These are phyloP conservation scores for Aspergillus nomiae DNA, from an alignment of 2,329 filamentous ascomycete genomes.

Conservation along the genomic window DNA sequence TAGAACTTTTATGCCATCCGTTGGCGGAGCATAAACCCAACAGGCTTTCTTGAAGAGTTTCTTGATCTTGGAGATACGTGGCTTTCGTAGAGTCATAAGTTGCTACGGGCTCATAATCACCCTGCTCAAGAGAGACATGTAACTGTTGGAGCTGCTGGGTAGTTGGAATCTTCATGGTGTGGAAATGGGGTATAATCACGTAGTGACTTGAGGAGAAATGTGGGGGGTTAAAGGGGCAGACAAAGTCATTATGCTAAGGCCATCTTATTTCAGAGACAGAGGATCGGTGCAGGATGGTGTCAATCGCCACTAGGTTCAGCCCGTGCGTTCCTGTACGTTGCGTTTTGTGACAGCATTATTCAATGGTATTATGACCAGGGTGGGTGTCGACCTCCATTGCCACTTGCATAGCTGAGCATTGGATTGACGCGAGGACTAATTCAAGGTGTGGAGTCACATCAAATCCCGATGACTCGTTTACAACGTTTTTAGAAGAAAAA, in stretches of 20 bases:
- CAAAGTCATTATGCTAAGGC: neutral
- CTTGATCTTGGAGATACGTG: neutral
- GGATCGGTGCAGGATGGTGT: no score
- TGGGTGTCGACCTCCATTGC: no score
- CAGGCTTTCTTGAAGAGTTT: neutral
- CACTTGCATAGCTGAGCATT: no score
- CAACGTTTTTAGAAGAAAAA: no score
- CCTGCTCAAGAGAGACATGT: neutral
- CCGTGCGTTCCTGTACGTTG: no score
- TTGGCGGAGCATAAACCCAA: conserved; percentile 1
- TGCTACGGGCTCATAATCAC: neutral
- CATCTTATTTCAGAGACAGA: neutral
- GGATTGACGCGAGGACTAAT: no score
- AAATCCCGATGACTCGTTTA: no score
- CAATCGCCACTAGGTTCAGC: neutral
- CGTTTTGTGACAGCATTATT: no score
- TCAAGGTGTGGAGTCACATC: no score
- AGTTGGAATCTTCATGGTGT: neutral
- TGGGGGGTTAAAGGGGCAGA: neutral
- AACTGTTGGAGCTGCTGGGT: neutral
- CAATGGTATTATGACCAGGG: no score
- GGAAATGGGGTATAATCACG: neutral
- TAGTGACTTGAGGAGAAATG: neutral
- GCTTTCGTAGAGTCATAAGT: neutral
- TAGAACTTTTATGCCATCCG: conserved; percentile 1